phyloP scores from a whole-genome alignment of 495 filamentous ascomycete species.

The Talaromyces thailandensis region DNA sequence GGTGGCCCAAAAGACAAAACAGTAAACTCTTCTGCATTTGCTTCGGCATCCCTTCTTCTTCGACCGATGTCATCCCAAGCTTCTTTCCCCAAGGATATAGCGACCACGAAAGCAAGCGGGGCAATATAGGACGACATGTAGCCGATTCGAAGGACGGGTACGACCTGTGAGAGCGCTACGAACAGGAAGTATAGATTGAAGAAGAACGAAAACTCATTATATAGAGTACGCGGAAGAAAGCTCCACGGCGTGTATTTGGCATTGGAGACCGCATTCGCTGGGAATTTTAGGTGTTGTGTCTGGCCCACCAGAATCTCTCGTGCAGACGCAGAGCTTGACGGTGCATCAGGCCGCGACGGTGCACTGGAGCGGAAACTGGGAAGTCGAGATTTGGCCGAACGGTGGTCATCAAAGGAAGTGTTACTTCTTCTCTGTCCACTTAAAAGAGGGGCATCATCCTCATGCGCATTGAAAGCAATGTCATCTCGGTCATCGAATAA shows the following conservation, averaged over 20 bases:
- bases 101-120: conserved; percentile 82
- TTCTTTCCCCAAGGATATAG: conserved; percentile 91
- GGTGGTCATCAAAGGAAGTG: conserved; percentile 22
- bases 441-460: conserved; percentile 58
- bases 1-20: conserved; percentile 60
- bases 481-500: conserved; percentile 44
- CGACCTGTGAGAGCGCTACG: conserved; percentile 86
- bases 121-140: conserved; percentile 93
- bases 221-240: conserved; percentile 88
- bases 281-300: conserved; percentile 34
- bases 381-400: conserved; percentile 18
- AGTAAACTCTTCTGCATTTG: conserved; percentile 85
- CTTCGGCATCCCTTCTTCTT: conserved; percentile 79
- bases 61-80: conserved; percentile 88
- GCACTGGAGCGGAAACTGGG: conserved; percentile 22
- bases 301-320: conserved; percentile 36
- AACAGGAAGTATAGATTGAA: conserved; percentile 98
- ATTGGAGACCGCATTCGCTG: conserved; percentile 79
- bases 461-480: conserved; percentile 35
- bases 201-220: conserved; percentile 99
- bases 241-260: conserved; percentile 96
- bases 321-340: conserved; percentile 18
- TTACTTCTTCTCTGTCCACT: conserved; percentile 14
- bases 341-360: neutral
- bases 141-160: conserved; percentile 82